These are phyloP conservation scores for Aureobasidium pullulans DNA, from an alignment of 2,329 filamentous ascomycete genomes.

Conservation along the genomic window DNA sequence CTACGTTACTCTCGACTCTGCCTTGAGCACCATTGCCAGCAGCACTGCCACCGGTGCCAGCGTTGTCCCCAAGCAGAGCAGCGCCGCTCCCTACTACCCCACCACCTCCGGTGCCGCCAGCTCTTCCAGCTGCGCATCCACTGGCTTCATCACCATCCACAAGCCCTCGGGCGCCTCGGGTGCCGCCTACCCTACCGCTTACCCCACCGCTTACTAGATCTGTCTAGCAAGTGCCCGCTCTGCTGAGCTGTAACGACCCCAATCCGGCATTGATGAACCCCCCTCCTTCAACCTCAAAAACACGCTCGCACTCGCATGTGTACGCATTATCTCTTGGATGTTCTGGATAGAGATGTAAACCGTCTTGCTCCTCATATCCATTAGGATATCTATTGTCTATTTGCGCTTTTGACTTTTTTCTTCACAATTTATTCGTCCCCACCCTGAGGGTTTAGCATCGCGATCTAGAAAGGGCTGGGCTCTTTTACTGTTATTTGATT, in stretches of 20 bases:
- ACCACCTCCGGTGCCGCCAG: conserved; percentile 15
- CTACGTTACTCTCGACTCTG: conserved; percentile 13
- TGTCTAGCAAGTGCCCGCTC: not conserved
- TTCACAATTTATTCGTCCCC: not conserved
- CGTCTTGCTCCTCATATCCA: not conserved
- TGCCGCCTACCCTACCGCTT: conserved; percentile 6
- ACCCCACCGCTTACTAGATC: conserved; percentile 1
- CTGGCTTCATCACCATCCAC: conserved; percentile 25
- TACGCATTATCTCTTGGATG: not conserved
- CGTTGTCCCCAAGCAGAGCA: conserved; percentile 15
- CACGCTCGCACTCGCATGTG: not conserved
- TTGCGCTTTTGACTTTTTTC: not conserved
- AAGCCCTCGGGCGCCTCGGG: conserved; percentile 17
- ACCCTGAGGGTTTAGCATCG: conserved; percentile 8
- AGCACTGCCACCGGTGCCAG: conserved; percentile 9
- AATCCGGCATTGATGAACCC: conserved; percentile 11
- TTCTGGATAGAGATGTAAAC: not conserved
- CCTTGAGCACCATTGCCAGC: conserved; percentile 5
- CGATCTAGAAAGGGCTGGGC: conserved; percentile 10
- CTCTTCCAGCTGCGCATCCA: conserved; percentile 18
- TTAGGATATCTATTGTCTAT: not conserved
- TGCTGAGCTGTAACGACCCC: conserved; percentile 7
- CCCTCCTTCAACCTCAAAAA: not conserved
- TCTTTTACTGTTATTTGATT: conserved; percentile 1
- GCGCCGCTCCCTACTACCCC: conserved; percentile 22